These are phyloP conservation scores for Apophysomyces trapeziformis DNA, from an alignment of 371 early-diverging fungal genomes.

Conservation along the genomic window DNA sequence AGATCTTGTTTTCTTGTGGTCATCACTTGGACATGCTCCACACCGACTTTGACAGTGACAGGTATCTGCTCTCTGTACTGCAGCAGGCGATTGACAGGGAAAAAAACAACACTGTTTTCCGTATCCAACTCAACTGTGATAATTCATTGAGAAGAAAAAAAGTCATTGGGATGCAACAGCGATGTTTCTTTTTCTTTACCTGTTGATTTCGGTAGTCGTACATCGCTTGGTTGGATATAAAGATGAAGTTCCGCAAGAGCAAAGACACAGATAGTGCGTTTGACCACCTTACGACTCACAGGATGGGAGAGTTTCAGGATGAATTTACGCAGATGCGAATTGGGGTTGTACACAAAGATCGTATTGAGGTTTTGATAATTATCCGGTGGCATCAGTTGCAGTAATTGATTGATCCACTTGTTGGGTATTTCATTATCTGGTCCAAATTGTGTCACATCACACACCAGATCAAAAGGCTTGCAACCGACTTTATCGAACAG, in stretches of 20 bases:
- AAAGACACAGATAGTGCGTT: slow-evolving; percentile 67
- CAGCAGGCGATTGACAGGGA: slow-evolving; percentile 67
- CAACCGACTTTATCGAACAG: slow-evolving; percentile 58
- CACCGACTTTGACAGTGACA: slow-evolving; percentile 81
- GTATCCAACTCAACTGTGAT: slow-evolving; percentile 67
- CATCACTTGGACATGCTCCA: slow-evolving; percentile 83
- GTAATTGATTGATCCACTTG: slow-evolving; percentile 76
- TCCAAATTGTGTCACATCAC: slow-evolving; percentile 87
- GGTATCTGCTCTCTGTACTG: slow-evolving; percentile 71
- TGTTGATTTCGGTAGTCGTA: slow-evolving; percentile 80
- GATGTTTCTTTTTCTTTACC: slow-evolving; percentile 28
- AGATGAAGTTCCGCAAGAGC: slow-evolving; percentile 73
- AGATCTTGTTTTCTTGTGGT: slow-evolving; percentile 70
- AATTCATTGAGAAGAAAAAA: not conserved
- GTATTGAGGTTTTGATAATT: slow-evolving; percentile 54
- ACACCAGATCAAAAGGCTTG: slow-evolving; percentile 76
- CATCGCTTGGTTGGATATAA: slow-evolving; percentile 69
- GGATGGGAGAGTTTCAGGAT: slow-evolving; percentile 63
- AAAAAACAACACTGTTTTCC: slow-evolving; percentile 66
- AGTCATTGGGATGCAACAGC: not conserved
- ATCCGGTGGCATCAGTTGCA: slow-evolving; percentile 75
- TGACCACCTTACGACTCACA: slow-evolving; percentile 64
- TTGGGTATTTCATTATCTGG: slow-evolving; percentile 79
- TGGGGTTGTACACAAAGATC: slow-evolving; percentile 82
- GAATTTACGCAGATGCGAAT: slow-evolving; percentile 76